phyloP scores from a whole-genome alignment of 768 basidiomycete genomes.

The Mycena albidolilacea region DNA sequence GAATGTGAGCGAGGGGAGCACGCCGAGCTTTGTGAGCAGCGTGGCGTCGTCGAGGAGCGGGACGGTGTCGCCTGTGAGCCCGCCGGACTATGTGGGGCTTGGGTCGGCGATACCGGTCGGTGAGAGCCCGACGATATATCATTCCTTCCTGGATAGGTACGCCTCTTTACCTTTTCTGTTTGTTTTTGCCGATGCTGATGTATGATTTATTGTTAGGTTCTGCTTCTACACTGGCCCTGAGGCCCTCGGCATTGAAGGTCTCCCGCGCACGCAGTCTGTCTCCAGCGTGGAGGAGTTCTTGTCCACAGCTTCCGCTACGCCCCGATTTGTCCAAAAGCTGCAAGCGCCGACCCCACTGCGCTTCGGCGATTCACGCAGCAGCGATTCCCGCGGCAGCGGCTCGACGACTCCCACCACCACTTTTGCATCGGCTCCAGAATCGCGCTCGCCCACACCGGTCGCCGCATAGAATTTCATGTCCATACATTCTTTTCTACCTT shows the following conservation, averaged over 20 bases:
- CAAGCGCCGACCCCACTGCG: conserved; percentile 16
- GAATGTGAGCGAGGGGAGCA: conserved; percentile 35
- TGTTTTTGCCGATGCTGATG: conserved; percentile 2
- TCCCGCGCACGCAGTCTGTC: conserved; percentile 61
- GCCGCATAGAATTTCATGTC: conserved; percentile 12
- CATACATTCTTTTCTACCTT: conserved; percentile 1
- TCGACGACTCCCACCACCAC: conserved; percentile 36
- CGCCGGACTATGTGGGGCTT: conserved; percentile 36
- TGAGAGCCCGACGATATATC: conserved; percentile 58
- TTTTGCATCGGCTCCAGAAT: background rate
- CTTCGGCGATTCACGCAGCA: conserved; percentile 29
- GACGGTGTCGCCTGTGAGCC: conserved; percentile 36
- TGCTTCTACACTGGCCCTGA: conserved; percentile 85
- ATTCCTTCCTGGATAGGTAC: conserved; percentile 77
- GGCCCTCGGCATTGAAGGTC: conserved; percentile 33
- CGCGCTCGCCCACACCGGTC: conserved; percentile 28
- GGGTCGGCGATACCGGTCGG: conserved; percentile 35
- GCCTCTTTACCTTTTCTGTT: conserved; percentile 45
- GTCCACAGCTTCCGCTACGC: conserved; percentile 49
- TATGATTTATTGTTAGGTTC: conserved; percentile 61
- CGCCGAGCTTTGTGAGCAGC: conserved; percentile 34
- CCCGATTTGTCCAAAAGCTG: conserved; percentile 41
- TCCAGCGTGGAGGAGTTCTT: conserved; percentile 71
- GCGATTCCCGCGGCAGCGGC: conserved; percentile 15
- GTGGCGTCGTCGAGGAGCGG: conserved; percentile 33